Conservation (phyloP, 805 yeast genomes). For the Phaffomyces thermotolerans region DNA sequence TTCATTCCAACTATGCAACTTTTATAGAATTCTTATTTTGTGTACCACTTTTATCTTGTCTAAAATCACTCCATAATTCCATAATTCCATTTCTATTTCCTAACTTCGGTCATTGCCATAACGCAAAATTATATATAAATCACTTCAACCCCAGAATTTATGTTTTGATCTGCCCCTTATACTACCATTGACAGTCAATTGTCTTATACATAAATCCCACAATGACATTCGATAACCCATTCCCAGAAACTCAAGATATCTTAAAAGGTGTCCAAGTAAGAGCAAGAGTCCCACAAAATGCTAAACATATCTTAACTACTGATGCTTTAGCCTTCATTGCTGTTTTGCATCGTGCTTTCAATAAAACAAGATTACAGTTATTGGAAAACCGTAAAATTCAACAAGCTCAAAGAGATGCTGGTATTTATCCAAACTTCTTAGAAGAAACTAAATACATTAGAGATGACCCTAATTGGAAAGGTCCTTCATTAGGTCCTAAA, state of each 20-base stretch:
- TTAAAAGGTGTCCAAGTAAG: constrained; percentile 31
- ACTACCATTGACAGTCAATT: not conserved
- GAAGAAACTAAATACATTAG: constrained; percentile 65
- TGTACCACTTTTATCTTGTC: too few relatives aligned
- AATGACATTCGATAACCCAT: constrained; percentile 20
- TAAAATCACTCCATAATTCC: not conserved
- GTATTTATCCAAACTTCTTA: constrained; percentile 54
- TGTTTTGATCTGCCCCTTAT: not conserved
- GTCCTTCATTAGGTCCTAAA: constrained; percentile 67
- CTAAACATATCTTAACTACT: constrained; percentile 31
- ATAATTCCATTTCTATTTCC: not conserved
- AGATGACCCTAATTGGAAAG: constrained; percentile 69
- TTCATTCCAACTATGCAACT: too few relatives aligned
- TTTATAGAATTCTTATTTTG: too few relatives aligned
- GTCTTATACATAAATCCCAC: not conserved
- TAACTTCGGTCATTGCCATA: not conserved
- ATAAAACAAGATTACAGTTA: constrained; percentile 49
- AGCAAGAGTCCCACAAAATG: constrained; percentile 32
- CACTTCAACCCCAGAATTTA: not conserved
- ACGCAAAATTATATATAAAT: not conserved
- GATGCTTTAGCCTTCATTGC: constrained; percentile 64
- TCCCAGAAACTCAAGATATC: constrained; percentile 23
- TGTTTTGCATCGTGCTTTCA: constrained; percentile 66
- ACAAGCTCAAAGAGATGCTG: constrained; percentile 56
- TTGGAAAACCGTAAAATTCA: constrained; percentile 54